Percentiles rank a stretch among this genome's conserved stretches.
phyloP scores from a whole-genome alignment of 148 eudicot genomes.

The Beta vulgaris region DNA sequence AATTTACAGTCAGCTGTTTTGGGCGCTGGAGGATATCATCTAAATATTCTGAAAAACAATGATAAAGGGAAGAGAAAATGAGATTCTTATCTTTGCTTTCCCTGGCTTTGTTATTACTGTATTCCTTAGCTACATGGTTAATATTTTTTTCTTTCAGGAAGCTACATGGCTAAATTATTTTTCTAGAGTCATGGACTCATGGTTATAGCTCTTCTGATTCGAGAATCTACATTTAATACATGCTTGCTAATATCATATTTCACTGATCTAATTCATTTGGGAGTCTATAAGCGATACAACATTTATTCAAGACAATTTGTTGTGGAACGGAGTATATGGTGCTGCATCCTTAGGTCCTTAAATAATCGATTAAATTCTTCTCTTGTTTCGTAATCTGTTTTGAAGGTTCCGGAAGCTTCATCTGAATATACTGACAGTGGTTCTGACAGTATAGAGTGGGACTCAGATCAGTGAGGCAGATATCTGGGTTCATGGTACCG shows the following conservation, averaged over 20 bases:
- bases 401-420: conserved; percentile 25
- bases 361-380: background rate
- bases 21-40: background rate
- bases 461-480: conserved; percentile 27
- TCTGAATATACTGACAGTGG: conserved; percentile 25
- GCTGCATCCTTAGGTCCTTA: background rate
- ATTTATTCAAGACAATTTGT: background rate
- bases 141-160: background rate
- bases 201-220: background rate
- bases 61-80: background rate
- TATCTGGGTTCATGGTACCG: background rate
- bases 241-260: background rate
- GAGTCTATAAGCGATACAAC: background rate
- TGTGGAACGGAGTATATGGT: background rate
- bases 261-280: background rate
- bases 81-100: background rate
- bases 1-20: background rate
- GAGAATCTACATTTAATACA: background rate
- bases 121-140: background rate
- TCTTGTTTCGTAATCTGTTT: conserved; percentile 13
- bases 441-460: conserved; percentile 34
- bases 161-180: background rate
- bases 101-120: background rate
- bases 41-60: background rate
- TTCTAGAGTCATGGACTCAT: background rate